phyloP scores from a whole-genome alignment of 2,329 filamentous ascomycete species.

The Ceratocystis lukuohia region DNA sequence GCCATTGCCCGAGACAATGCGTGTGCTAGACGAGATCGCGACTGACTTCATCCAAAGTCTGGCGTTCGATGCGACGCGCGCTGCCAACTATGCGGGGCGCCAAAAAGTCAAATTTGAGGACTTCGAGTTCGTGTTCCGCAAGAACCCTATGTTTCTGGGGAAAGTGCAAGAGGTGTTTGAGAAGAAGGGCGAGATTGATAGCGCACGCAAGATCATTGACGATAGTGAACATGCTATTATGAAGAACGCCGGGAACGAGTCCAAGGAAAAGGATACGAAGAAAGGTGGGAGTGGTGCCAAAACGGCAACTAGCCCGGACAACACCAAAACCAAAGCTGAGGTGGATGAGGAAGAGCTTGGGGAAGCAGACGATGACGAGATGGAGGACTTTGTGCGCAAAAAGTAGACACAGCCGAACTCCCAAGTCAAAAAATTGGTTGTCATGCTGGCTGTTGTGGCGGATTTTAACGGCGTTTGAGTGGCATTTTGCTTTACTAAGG shows the following conservation, averaged over 20 bases:
- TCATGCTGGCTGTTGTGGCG: not conserved
- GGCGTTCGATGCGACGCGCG: conserved; percentile 75
- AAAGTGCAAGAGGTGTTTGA: conserved; percentile 80
- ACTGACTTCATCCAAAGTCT: conserved; percentile 94
- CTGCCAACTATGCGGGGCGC: conserved; percentile 72
- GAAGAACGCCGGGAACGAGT: conserved; percentile 37
- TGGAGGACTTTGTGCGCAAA: conserved; percentile 31
- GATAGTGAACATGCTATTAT: conserved; percentile 51
- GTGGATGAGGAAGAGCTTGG: conserved; percentile 38
- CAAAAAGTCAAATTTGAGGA: conserved; percentile 98
- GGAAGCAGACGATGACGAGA: conserved; percentile 38
- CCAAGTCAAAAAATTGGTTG: not conserved
- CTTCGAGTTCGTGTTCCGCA: conserved; percentile 84
- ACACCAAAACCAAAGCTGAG: conserved; percentile 19
- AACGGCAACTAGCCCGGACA: not conserved
- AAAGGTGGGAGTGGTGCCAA: conserved; percentile 22
- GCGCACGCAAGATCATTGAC: conserved; percentile 61
- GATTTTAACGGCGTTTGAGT: not conserved
- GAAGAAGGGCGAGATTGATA: conserved; percentile 76
- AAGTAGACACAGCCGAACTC: conserved; percentile 22
- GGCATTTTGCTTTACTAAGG: not conserved
- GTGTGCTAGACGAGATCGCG: conserved; percentile 84
- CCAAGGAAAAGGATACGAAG: conserved; percentile 27
- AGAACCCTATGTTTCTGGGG: conserved; percentile 73
- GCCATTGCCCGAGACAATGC: conserved; percentile 71